Evolutionary conservation across 192 early-diverging fungal genomes (phyloP).

Genomic region (Entrophospora sp.): DNA sequence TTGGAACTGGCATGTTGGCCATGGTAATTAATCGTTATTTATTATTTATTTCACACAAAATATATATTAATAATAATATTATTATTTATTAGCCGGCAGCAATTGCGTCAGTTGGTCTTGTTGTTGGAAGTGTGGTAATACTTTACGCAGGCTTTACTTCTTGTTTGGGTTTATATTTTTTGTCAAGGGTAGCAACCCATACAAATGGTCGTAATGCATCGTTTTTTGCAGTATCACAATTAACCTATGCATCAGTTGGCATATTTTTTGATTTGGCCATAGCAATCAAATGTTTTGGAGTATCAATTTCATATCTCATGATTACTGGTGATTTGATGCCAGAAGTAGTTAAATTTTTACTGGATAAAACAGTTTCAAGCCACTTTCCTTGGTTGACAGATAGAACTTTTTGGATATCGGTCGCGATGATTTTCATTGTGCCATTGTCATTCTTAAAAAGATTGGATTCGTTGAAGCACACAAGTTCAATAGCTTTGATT

Average conservation of each 20-base stretch:
- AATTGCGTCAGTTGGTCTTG: conserved; percentile 74
- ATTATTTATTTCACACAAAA: background rate
- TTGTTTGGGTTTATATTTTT: conserved; percentile 74
- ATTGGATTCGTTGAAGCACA: conserved; percentile 87
- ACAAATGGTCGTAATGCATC: conserved; percentile 71
- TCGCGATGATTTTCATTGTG: conserved; percentile 57
- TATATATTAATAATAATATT: background rate
- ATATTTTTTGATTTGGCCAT: conserved; percentile 93
- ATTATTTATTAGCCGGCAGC: conserved; percentile 65
- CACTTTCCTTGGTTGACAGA: conserved; percentile 39
- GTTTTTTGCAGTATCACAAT: conserved; percentile 82
- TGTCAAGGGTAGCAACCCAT: conserved; percentile 67
- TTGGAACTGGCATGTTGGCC: conserved; percentile 95
- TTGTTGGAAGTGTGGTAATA: conserved; percentile 74
- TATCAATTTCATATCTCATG: conserved; percentile 88
- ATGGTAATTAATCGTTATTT: conserved; percentile 52
- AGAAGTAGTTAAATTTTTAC: conserved; percentile 40
- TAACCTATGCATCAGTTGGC: conserved; percentile 86
- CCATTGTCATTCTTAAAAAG: conserved; percentile 75
- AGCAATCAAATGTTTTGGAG: conserved; percentile 98
- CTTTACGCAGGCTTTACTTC: conserved; percentile 66
- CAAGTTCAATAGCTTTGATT: conserved; percentile 74
- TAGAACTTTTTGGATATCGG: conserved; percentile 79
- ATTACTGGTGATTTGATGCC: conserved; percentile 93
- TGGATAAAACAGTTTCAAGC: conserved; percentile 22